A percentile compares a stretch with the other conserved stretches of the same genome.
Evolutionary conservation across 768 basidiomycete species (phyloP).

Genomic region (Lactarius vividus): DNA sequence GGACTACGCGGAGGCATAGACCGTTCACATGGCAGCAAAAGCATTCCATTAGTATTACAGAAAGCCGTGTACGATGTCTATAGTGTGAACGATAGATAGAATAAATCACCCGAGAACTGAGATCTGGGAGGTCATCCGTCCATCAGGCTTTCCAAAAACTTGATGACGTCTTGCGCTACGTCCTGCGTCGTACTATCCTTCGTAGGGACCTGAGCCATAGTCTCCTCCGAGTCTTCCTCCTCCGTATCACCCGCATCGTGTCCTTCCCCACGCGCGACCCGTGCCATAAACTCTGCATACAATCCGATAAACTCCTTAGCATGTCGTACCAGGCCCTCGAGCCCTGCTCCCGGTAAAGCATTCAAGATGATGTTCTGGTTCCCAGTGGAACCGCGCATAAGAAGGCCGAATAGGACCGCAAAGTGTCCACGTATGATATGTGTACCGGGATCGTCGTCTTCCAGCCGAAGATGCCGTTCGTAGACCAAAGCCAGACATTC

Average conservation of each 20-base stretch:
- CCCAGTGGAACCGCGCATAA: slow-evolving; percentile 37
- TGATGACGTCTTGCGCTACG: slow-evolving; percentile 44
- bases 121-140: slow-evolving; percentile 13
- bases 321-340: slow-evolving; percentile 37
- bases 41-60: slow-evolving; percentile 4
- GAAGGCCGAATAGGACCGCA: slow-evolving; percentile 65
- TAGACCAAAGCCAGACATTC: slow-evolving; percentile 53
- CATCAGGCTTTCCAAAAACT: slow-evolving; percentile 48
- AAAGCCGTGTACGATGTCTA: slow-evolving; percentile 3
- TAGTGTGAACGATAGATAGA: not conserved
- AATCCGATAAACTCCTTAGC: slow-evolving; percentile 43
- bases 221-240: slow-evolving; percentile 22
- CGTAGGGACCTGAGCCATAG: slow-evolving; percentile 3
- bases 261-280: slow-evolving; percentile 29
- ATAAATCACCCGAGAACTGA: slow-evolving; percentile 12
- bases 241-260: slow-evolving; percentile 21
- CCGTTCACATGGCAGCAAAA: not conserved
- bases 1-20: slow-evolving; percentile 18
- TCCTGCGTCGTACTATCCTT: slow-evolving; percentile 31
- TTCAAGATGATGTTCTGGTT: slow-evolving; percentile 37
- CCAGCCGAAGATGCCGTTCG: slow-evolving; percentile 36
- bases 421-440: slow-evolving; percentile 68
- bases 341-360: slow-evolving; percentile 38
- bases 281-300: slow-evolving; percentile 38
- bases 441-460: slow-evolving; percentile 33